Conservation (phyloP, 441 rosid genomes). For the Capsella rubella region DNA sequence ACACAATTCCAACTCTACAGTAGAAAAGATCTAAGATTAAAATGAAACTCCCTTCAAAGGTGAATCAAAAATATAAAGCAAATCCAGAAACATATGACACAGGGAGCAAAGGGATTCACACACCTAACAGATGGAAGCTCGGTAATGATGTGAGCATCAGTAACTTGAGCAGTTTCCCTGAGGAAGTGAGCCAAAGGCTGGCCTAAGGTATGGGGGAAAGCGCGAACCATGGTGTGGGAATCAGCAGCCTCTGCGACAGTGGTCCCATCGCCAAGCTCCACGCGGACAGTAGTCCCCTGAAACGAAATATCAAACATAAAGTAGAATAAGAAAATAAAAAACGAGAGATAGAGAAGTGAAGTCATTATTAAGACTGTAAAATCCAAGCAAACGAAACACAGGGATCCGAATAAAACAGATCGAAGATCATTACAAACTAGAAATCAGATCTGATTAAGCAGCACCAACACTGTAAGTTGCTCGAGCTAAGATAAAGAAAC, state of each 20-base stretch:
- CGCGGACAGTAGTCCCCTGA: slow-evolving; percentile 96
- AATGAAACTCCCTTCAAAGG: not conserved
- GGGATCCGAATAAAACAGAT: slow-evolving; percentile 20
- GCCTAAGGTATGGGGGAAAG: slow-evolving; percentile 87
- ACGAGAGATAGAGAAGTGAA: too few relatives aligned
- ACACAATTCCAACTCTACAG: slow-evolving; percentile 89
- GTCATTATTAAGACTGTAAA: too few relatives aligned
- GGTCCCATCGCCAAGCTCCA: slow-evolving; percentile 92
- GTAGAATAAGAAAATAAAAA: not conserved
- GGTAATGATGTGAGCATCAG: slow-evolving; percentile 91
- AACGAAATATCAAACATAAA: slow-evolving; percentile 14
- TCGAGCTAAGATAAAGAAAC: slow-evolving; percentile 4
- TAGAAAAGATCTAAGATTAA: slow-evolving; percentile 12
- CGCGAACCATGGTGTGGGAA: slow-evolving; percentile 70
- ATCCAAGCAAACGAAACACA: not conserved
- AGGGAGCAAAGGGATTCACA: slow-evolving; percentile 27
- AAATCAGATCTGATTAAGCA: slow-evolving; percentile 41
- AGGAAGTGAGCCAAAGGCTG: slow-evolving; percentile 98
- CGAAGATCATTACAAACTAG: not conserved
- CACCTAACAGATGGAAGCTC: slow-evolving; percentile 89
- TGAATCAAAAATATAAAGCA: not conserved
- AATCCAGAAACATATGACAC: not conserved
- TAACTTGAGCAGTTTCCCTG: slow-evolving; percentile 76
- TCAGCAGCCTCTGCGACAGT: slow-evolving; percentile 72
- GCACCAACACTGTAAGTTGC: slow-evolving; percentile 24